Percentiles rank a stretch among this genome's conserved stretches.
Conservation (phyloP, 805 yeast genomes). For the Limtongia smithiae region DNA sequence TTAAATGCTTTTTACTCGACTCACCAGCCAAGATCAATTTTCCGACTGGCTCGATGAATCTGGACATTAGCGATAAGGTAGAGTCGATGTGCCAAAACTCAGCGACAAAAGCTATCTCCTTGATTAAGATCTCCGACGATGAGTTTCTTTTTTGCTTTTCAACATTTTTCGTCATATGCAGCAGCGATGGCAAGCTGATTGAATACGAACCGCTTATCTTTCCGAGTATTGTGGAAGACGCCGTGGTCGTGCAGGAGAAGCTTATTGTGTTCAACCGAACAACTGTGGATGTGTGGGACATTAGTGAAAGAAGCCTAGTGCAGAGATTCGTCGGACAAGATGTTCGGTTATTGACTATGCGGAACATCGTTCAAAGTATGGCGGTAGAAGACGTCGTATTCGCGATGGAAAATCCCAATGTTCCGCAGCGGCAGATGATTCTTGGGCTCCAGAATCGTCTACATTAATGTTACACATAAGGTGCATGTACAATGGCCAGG, state of each 20-base stretch:
- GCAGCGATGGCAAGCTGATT: slow-evolving; percentile 40
- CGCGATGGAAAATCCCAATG: no score
- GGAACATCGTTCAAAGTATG: no score
- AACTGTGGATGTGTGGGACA: slow-evolving; percentile 63
- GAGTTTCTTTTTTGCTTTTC: slow-evolving; percentile 62
- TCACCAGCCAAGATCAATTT: no score
- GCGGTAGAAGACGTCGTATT: no score
- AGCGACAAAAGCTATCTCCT: slow-evolving; percentile 50
- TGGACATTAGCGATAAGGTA: not conserved
- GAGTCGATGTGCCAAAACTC: not conserved
- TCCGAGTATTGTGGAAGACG: no score
- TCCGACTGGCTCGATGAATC: no score
- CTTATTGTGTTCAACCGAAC: slow-evolving; percentile 59
- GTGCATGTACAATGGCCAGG: not conserved
- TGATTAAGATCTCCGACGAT: slow-evolving; percentile 55
- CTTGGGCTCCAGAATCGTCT: not conserved
- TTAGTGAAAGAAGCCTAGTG: slow-evolving; percentile 44
- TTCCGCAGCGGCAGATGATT: no score
- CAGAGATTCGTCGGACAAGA: slow-evolving; percentile 74
- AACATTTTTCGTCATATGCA: slow-evolving; percentile 62
- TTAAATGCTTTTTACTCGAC: no score
- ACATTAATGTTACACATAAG: no score
- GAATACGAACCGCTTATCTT: slow-evolving; percentile 40
- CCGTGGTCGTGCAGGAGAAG: slow-evolving; percentile 39
- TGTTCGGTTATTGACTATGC: slow-evolving; percentile 36